These are phyloP conservation scores for Pseudomonodictys pantanalensis DNA, from an alignment of 495 filamentous ascomycete species.

Conservation along the genomic window DNA sequence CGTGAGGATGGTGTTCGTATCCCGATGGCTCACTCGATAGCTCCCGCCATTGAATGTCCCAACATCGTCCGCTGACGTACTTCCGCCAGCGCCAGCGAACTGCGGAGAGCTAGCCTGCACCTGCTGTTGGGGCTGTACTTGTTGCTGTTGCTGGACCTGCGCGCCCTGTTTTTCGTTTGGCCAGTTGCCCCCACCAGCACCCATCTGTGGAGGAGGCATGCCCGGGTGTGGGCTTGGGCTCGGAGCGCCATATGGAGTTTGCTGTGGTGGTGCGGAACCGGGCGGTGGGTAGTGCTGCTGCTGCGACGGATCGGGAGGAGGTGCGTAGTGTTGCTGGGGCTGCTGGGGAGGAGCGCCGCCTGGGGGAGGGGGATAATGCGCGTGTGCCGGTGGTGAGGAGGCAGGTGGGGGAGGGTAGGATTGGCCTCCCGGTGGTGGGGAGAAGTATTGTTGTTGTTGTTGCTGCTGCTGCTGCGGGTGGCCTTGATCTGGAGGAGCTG, in stretches of 20 bases:
- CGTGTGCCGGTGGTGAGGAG: slow-evolving; percentile 22
- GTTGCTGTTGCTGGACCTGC: slow-evolving; percentile 15
- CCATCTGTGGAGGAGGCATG: slow-evolving; percentile 32
- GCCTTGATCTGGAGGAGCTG: slow-evolving; percentile 35
- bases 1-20: slow-evolving; percentile 85
- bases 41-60: slow-evolving; percentile 96
- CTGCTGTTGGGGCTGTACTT: slow-evolving; percentile 8
- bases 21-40: slow-evolving; percentile 88
- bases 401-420: slow-evolving; percentile 34
- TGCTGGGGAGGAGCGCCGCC: slow-evolving; percentile 13
- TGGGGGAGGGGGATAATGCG: slow-evolving; percentile 23
- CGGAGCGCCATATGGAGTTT: slow-evolving; percentile 18
- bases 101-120: slow-evolving; percentile 5
- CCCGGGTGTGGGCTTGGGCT: slow-evolving; percentile 42
- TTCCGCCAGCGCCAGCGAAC: slow-evolving; percentile 56
- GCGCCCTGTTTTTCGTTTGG: not conserved
- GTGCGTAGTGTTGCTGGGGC: slow-evolving; percentile 27
- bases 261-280: slow-evolving; percentile 21
- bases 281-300: slow-evolving; percentile 22
- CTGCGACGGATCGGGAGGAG: slow-evolving; percentile 32
- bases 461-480: slow-evolving; percentile 22
- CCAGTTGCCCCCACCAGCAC: not conserved
- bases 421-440: slow-evolving; percentile 23
- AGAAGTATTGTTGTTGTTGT: slow-evolving; percentile 31
- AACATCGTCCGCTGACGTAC: slow-evolving; percentile 67